Base-by-base conservation (phyloP, 805 yeast genomes). In the Wickerhamiella shivajii region DNA sequence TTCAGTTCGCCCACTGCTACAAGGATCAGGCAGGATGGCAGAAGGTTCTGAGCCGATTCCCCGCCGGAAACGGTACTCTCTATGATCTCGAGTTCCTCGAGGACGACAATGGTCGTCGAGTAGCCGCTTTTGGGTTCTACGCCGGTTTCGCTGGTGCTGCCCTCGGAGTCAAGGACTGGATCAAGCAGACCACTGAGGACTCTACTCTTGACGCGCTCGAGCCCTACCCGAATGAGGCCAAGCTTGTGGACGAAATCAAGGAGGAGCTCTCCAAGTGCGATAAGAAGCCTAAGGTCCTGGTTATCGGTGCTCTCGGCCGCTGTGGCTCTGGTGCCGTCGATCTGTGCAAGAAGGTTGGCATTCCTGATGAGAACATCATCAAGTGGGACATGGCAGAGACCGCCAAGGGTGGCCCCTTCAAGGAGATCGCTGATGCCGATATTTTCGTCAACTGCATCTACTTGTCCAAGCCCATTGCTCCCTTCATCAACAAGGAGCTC, bases 141-240 rank as follows among this genome's bases (percentile, higher is more conserved):
- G 98, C 99, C 28, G 99, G 99, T n/a, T 90, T 90, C 56, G 98
- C 97, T 5, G 99, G 99, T 51, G 98, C 99, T 22, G 99, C 98
- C 21, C 61, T 90, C 36, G 98, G 98, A 50, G 66, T 87, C 33
- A 71, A 71, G 56, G 93, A 84, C 58, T 90, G 97, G 95, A 78
- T 93, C 32, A 77, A 78, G 62, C 87, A 87, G 59, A 87, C 80
- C 57, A 59, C 73, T 24, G 34, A 42, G n/a, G 44, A 41, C 37
- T 71, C 74, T 54, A 73, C 81, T 43, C 64, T 90, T 46, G 79
- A 80, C 24, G 81, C 83, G 34, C 79, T 85, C 27, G 51, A 71
- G 20, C 92, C 96, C 27, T 87, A 75, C 59, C 74, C 78, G 33
- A 78, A 76, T 52, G 97, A 90, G 63, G 57, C 56, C 23, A 77